Base-by-base conservation (phyloP, 1,284 basidiomycete genomes). In the Prillingera fragicola region DNA sequence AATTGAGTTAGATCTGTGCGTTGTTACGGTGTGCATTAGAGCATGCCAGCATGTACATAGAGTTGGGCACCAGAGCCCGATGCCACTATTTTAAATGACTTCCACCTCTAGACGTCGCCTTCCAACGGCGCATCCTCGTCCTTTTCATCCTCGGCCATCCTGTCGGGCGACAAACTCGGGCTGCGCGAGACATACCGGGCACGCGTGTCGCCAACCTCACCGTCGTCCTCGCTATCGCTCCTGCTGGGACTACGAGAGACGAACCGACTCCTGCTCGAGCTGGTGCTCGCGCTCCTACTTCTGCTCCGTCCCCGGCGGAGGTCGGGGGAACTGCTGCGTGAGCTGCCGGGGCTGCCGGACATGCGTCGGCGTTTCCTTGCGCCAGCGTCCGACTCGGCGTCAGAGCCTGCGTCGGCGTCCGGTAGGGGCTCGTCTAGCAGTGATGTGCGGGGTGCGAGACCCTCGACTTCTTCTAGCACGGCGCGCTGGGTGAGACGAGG, bases 401-500 rank as follows among this genome's bases (percentile, higher is more conserved):
- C 42, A 17, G 42, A 45, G 12, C 21, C 43, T 39, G 51, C 44
- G 24, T 50, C 45, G 14, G 51, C 50, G 41, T 48, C 53, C 4
- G 39, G 33, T 39, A 39, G 38, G 37, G 45, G 43, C 25, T 52
- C 46, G 19, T 52, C 75, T 17, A 96, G 71, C 38, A 82, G 78
- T 63, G 85, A 89, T 65, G 84, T 81, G 15, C 89, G 75, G 3
- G 86, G 83, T 1, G 83, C 81, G 29, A 99, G 76, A 1, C 95
- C 92, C 43, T 89, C 86, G 18, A 82, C 85, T 60, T 95, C 90
- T 73, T 98, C 94, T 13, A 98, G 74, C 1, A 89, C 83, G 43
- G 83, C 79, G 15, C 95, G 80, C 73, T 85, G 89, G 3, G 82
- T 81, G 52, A 98, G 73, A 33, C 95, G 82, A 5, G 95, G 95